A percentile compares a stretch with the other conserved stretches of the same genome.
Conservation (phyloP, 2,329 filamentous ascomycete species). For the Phialophora expanda region DNA sequence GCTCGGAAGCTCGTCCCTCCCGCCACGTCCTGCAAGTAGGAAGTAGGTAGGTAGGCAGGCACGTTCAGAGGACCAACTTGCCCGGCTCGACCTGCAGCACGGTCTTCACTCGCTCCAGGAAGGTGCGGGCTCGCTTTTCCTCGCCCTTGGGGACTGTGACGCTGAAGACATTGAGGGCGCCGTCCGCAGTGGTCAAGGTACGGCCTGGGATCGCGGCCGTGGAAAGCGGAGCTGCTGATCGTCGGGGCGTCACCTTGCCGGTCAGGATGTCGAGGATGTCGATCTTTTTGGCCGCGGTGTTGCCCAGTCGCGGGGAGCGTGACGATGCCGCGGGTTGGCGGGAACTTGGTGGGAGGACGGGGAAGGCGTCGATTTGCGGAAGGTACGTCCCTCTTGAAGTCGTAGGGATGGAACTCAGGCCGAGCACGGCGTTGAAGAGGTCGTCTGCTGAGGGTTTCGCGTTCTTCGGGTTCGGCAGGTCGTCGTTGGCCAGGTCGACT, state of each 20-base stretch:
- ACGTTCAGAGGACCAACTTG: slow-evolving; percentile 64
- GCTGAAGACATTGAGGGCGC: slow-evolving; percentile 77
- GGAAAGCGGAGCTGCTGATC: slow-evolving; percentile 24
- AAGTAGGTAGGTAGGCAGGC: not conserved
- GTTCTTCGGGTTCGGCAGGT: slow-evolving; percentile 71
- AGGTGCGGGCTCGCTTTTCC: slow-evolving; percentile 78
- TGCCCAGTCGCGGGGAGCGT: slow-evolving; percentile 14
- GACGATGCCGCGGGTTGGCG: slow-evolving; percentile 23
- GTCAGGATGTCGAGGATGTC: slow-evolving; percentile 86
- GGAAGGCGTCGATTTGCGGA: slow-evolving; percentile 70
- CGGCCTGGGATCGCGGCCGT: slow-evolving; percentile 28
- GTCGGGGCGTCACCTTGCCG: slow-evolving; percentile 50
- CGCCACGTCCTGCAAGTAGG: not conserved
- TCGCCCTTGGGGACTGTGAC: slow-evolving; percentile 79
- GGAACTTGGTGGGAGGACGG: slow-evolving; percentile 41
- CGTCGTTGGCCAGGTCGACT: slow-evolving; percentile 83
- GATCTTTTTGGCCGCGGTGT: slow-evolving; percentile 52
- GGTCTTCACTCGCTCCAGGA: slow-evolving; percentile 83
- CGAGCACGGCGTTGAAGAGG: slow-evolving; percentile 87
- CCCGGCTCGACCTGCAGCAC: slow-evolving; percentile 82
- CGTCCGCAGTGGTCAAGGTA: slow-evolving; percentile 53
- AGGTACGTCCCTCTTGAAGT: slow-evolving; percentile 67
- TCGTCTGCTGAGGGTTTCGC: slow-evolving; percentile 74
- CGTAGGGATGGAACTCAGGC: slow-evolving; percentile 63
- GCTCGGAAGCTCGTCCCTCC: not conserved